Base-by-base conservation (phyloP, 495 filamentous ascomycete genomes). In the Neurospora sp. region DNA sequence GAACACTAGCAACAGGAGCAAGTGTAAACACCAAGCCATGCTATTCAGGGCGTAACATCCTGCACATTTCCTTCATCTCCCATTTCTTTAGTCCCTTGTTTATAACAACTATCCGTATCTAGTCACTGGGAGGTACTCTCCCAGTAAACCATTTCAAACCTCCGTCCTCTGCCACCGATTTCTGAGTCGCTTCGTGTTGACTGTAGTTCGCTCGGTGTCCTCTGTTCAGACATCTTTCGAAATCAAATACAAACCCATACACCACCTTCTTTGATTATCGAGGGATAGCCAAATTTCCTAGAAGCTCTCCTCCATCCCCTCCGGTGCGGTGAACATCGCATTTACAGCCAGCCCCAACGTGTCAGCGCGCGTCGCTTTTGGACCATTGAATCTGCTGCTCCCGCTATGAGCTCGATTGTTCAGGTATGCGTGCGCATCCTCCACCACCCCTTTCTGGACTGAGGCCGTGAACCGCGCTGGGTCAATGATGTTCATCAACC, bases 381-480 rank as follows among this genome's bases (percentile, higher is more conserved):
- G 72, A 0, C 71, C 76, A 4, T 71, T 71, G 22, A 70, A 70
- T 18, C 20, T 44, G 3, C 73, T 73, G n/a, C 11, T 41, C 0
- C 77, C 77, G n/a, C 77, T 77, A 20, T 83, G 81, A 10, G 71
- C 75, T 2, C 83, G 77, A 44, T 78, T 83, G 70, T 85, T 85
- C n/a, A 85, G 77, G 14, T 77, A 80, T 10, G 74, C 75, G 69
- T 82, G 80, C 20, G 81, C 78, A 20, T 83, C 76, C 20, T 73
- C 75, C 12, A 84, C 73, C 16, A 72, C 31, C 5, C 79, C 79
- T 4, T 46, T 53, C 61, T 76, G 71, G 8, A 81, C 41, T 22
- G 76, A 76, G 0, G 75, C 69, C 68, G 78, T 69, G 70, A 76
- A 78, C 16, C 76, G 68, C 0, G 44, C 73, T 5, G 71, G 75